phyloP scores from a whole-genome alignment of 2,329 filamentous ascomycete genomes.

The Phaeosphaeria sp. region DNA sequence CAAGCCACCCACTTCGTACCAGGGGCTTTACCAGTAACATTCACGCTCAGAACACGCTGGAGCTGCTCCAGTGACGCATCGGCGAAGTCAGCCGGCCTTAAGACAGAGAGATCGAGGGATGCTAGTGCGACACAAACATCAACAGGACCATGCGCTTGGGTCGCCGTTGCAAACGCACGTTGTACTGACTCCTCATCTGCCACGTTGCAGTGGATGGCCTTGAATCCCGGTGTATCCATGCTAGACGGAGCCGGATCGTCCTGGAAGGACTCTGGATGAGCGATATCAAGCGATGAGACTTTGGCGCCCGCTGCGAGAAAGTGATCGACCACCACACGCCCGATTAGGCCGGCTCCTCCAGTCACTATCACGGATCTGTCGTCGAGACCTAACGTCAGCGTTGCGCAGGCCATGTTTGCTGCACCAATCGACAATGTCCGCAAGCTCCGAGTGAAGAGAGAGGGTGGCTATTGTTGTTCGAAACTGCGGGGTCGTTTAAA shows the following conservation, averaged over 20 bases:
- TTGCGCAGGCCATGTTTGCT: conserved; percentile 25
- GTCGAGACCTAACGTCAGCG: conserved; percentile 39
- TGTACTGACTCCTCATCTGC: conserved; percentile 42
- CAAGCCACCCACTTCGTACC: no score
- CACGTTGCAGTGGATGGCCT: conserved; percentile 43
- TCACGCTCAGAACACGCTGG: conserved; percentile 51
- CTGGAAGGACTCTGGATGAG: conserved; percentile 9
- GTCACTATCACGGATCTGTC: conserved; percentile 51
- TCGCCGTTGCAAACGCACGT: conserved; percentile 44
- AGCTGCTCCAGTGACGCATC: conserved; percentile 52
- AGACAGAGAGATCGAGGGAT: conserved; percentile 52
- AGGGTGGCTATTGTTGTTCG: background rate
- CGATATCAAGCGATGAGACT: conserved; percentile 49
- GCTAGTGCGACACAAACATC: conserved; percentile 53
- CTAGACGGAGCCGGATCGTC: background rate
- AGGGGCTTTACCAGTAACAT: no score
- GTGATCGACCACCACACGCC: conserved; percentile 46
- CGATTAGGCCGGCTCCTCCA: conserved; percentile 52
- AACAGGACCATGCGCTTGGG: conserved; percentile 44
- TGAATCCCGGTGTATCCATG: conserved; percentile 3
- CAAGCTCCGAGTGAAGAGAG: background rate
- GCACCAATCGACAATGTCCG: background rate
- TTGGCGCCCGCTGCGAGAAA: conserved; percentile 52
- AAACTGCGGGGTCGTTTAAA: background rate
- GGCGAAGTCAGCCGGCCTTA: conserved; percentile 46